Percentiles rank a stretch among this genome's conserved stretches.
phyloP scores from a whole-genome alignment of 1,284 basidiomycete genomes.

The Melampsora occidentalis region DNA sequence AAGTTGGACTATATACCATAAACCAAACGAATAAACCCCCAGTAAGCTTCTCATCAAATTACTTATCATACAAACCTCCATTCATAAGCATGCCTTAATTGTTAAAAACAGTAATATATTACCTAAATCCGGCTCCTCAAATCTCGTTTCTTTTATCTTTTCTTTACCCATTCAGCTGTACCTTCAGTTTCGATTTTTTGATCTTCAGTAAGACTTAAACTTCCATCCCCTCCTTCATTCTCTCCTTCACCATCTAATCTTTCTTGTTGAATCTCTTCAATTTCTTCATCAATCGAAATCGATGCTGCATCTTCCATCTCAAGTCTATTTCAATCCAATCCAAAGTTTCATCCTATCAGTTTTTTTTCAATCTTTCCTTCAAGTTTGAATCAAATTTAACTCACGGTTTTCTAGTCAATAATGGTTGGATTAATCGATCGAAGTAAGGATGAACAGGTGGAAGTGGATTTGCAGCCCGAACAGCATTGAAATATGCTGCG shows the following conservation, averaged over 20 bases:
- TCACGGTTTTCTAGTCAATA: slow-evolving; percentile 57
- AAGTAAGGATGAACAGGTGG: slow-evolving; percentile 59
- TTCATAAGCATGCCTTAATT: too few species aligned
- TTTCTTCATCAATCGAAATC: slow-evolving; percentile 41
- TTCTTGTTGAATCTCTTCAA: slow-evolving; percentile 42
- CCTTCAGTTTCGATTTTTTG: slow-evolving; percentile 38
- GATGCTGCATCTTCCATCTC: slow-evolving; percentile 39
- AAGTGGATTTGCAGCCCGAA: slow-evolving; percentile 52
- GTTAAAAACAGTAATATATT: too few species aligned
- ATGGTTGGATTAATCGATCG: slow-evolving; percentile 59
- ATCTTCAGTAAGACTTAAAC: slow-evolving; percentile 23
- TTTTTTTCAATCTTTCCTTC: slow-evolving; percentile 54
- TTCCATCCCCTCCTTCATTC: background rate
- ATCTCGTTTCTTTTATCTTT: slow-evolving; percentile 5
- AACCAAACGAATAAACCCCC: too few species aligned
- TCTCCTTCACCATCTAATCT: slow-evolving; percentile 15
- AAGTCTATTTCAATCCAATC: slow-evolving; percentile 7
- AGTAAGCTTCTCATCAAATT: too few species aligned
- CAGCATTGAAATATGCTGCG: slow-evolving; percentile 59
- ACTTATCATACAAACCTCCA: too few species aligned
- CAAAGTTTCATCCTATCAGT: background rate
- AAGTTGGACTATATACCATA: too few species aligned
- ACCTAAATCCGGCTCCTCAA: too few species aligned
- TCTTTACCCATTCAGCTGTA: slow-evolving; percentile 40
- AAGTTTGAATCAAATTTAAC: slow-evolving; percentile 50